Conservation (phyloP, 768 basidiomycete species). For the Tylopilus balloui region DNA sequence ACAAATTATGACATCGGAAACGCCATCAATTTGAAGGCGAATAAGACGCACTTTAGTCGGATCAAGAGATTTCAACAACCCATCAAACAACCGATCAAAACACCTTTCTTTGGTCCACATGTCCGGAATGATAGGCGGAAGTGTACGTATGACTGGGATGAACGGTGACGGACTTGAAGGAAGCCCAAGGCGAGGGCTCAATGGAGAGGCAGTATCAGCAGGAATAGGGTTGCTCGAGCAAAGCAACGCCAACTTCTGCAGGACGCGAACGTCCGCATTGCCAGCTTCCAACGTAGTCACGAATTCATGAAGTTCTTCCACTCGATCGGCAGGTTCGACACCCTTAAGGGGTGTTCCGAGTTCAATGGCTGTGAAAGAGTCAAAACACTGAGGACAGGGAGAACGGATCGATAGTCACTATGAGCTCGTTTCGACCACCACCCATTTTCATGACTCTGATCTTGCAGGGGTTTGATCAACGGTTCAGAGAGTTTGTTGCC, state of each 20-base stretch:
- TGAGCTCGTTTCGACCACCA: constrained; percentile 84
- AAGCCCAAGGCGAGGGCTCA: constrained; percentile 47
- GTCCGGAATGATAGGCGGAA: constrained; percentile 45
- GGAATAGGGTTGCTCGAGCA: constrained; percentile 55
- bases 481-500: constrained; percentile 47
- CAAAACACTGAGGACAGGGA: constrained; percentile 2
- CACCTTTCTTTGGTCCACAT: constrained; percentile 71
- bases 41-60: constrained; percentile 51
- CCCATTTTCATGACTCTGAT: constrained; percentile 61
- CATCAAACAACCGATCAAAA: constrained; percentile 67
- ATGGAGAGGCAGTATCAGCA: constrained; percentile 42
- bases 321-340: constrained; percentile 36
- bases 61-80: constrained; percentile 59
- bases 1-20: constrained; percentile 2
- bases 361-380: constrained; percentile 33
- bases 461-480: constrained; percentile 65
- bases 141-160: constrained; percentile 33
- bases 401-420: constrained; percentile 42
- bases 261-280: constrained; percentile 44
- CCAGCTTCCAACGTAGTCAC: constrained; percentile 52
- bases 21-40: background rate
- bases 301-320: constrained; percentile 49
- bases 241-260: constrained; percentile 65
- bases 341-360: constrained; percentile 45
- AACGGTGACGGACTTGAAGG: constrained; percentile 59